Evolutionary conservation across 1,139 yeast species (phyloP).

Genomic region (Geotrichum cucujoidarum): DNA sequence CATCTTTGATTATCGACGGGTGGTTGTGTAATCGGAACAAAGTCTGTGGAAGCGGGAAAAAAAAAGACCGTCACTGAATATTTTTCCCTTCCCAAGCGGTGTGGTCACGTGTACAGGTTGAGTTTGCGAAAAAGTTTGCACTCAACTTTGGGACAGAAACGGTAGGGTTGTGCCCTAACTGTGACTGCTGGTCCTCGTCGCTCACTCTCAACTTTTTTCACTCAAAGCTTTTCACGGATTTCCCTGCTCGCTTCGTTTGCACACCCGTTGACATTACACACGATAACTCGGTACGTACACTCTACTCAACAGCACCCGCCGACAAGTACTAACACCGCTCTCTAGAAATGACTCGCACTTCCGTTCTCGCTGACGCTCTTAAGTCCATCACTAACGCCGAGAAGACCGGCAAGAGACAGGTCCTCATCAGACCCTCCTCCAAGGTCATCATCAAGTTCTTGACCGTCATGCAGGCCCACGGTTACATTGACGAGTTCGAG

Average conservation of each 20-base stretch:
- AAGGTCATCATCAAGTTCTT: slow-evolving; percentile 96
- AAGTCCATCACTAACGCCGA: slow-evolving; percentile 99
- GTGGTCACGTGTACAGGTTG: too few relatives aligned
- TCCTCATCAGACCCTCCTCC: slow-evolving; percentile 96
- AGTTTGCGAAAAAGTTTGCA: background rate
- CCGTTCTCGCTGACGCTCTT: slow-evolving; percentile 98
- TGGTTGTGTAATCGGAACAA: slow-evolving; percentile 8
- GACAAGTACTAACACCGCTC: background rate
- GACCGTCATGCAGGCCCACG: slow-evolving; percentile 97
- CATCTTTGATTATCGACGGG: slow-evolving; percentile 17
- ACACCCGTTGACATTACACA: slow-evolving; percentile 13
- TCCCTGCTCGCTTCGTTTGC: background rate
- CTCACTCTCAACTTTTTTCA: slow-evolving; percentile 8
- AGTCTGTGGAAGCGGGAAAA: slow-evolving; percentile 13
- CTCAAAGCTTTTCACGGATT: background rate
- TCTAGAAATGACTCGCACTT: slow-evolving; percentile 86
- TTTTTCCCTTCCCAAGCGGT: background rate
- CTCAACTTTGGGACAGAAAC: background rate
- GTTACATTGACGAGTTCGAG: slow-evolving; percentile 99
- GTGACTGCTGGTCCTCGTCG: background rate
- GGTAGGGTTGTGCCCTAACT: slow-evolving; percentile 15
- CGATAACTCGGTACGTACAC: slow-evolving; percentile 17
- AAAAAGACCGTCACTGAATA: background rate
- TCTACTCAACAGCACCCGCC: too few relatives aligned
- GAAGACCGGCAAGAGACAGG: slow-evolving; percentile 99